Evolutionary conservation across 495 filamentous ascomycete genomes (phyloP).

Genomic region (Penicillium longicatenatum): DNA sequence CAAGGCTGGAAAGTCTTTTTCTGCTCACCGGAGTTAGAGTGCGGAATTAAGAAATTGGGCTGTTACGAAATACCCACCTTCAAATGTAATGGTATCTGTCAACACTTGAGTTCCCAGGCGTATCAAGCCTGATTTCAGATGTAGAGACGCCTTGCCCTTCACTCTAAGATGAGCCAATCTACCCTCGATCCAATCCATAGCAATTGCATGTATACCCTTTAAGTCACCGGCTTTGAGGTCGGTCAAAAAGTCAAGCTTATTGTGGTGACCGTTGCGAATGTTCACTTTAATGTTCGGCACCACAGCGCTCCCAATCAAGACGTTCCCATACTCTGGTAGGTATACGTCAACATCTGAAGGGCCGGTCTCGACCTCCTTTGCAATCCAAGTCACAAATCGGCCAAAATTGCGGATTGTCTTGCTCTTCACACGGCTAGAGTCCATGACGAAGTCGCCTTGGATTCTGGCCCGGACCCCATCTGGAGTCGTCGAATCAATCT

Average conservation of each 20-base stretch:
- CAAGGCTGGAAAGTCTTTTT: constrained; percentile 67
- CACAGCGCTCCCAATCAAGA: constrained; percentile 73
- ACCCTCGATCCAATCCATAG: constrained; percentile 85
- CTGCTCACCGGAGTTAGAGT: constrained; percentile 27
- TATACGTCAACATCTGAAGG: constrained; percentile 73
- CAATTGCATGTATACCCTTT: constrained; percentile 76
- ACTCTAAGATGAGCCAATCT: constrained; percentile 66
- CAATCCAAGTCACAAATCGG: constrained; percentile 78
- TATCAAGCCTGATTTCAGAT: constrained; percentile 76
- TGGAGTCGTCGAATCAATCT: constrained; percentile 78
- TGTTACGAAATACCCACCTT: constrained; percentile 64
- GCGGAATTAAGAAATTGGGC: constrained; percentile 15
- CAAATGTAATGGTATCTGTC: constrained; percentile 69
- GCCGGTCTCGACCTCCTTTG: constrained; percentile 66
- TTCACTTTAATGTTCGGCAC: constrained; percentile 73
- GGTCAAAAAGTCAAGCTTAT: constrained; percentile 73
- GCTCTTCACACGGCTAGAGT: constrained; percentile 71
- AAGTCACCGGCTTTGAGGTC: constrained; percentile 74
- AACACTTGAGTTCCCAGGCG: constrained; percentile 72
- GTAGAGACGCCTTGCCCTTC: constrained; percentile 67
- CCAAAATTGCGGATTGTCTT: constrained; percentile 72
- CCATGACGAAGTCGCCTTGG: constrained; percentile 76
- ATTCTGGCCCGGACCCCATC: constrained; percentile 76
- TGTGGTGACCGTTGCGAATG: constrained; percentile 75
- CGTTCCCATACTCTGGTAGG: constrained; percentile 79